Conservation (phyloP, 2,329 filamentous ascomycete genomes). For the Colletotrichum ledebouriae region DNA sequence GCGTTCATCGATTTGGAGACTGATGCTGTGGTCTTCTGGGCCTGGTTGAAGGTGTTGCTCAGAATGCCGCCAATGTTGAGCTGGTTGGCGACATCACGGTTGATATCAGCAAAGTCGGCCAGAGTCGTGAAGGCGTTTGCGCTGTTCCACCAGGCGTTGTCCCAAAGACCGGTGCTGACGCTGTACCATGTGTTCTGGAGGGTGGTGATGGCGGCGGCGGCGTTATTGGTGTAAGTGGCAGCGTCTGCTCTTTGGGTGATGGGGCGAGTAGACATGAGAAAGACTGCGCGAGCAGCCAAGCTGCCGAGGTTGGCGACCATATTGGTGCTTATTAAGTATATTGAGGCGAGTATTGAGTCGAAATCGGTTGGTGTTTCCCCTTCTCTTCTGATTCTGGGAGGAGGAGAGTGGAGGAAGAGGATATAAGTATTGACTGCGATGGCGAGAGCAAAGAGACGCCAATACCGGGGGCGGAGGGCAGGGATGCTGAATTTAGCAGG, state of each 20-base stretch:
- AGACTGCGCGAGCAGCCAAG: conserved; percentile 41
- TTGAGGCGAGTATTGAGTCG: conserved; percentile 10
- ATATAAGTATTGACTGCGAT: conserved; percentile 38
- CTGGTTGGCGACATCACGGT: conserved; percentile 50
- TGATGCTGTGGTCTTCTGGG: conserved; percentile 56
- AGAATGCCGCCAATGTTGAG: conserved; percentile 58
- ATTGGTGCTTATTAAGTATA: conserved; percentile 32
- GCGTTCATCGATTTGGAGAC: conserved; percentile 55
- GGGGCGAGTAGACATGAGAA: conserved; percentile 42
- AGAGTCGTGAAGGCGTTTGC: conserved; percentile 76
- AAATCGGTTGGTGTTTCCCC: conserved; percentile 1
- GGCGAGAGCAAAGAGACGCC: conserved; percentile 12
- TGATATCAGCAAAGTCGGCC: conserved; percentile 63
- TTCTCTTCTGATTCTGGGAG: conserved; percentile 1
- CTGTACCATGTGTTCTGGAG: conserved; percentile 74
- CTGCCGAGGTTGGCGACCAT: conserved; percentile 42
- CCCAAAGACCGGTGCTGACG: conserved; percentile 70
- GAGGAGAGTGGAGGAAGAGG: conserved; percentile 20
- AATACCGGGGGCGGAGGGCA: conserved; percentile 19
- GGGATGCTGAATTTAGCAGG: conserved; percentile 40
- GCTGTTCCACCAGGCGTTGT: conserved; percentile 79
- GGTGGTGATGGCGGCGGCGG: conserved; percentile 53
- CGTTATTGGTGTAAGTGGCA: conserved; percentile 50
- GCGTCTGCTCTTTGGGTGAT: conserved; percentile 34
- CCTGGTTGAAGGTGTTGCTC: conserved; percentile 60